These are phyloP conservation scores for Pseudohyphozyma bogoriensis DNA, from an alignment of 768 basidiomycete genomes.

Conservation along the genomic window DNA sequence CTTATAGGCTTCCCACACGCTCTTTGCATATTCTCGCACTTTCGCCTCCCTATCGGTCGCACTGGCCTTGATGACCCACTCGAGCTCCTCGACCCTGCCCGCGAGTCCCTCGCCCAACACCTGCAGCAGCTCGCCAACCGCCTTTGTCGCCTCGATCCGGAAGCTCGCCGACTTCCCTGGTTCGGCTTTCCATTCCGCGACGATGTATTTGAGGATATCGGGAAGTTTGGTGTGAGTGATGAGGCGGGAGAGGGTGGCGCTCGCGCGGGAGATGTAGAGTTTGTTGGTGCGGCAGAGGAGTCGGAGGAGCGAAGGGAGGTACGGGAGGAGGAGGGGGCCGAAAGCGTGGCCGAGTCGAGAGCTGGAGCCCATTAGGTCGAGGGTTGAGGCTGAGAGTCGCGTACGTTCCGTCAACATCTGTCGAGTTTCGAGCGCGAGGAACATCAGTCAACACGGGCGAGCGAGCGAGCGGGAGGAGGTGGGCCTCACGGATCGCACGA, in stretches of 20 bases:
- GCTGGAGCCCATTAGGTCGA: conserved; percentile 39
- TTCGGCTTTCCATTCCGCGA: conserved; percentile 32
- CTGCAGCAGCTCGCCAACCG: conserved; percentile 7
- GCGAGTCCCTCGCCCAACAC: not conserved
- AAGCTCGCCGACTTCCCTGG: conserved; percentile 23
- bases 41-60: conserved; percentile 40
- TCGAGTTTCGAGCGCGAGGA: not conserved
- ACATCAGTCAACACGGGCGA: not conserved
- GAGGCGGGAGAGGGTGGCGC: conserved; percentile 37
- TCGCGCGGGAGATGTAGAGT: conserved; percentile 39
- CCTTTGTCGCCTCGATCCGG: conserved; percentile 12
- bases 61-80: conserved; percentile 38
- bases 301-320: conserved; percentile 38
- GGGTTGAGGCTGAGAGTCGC: conserved; percentile 29
- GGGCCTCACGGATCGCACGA: conserved; percentile 22
- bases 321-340: conserved; percentile 38
- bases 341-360: conserved; percentile 38
- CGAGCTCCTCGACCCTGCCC: conserved; percentile 36
- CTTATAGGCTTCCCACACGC: conserved; percentile 38
- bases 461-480: not conserved
- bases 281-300: conserved; percentile 42
- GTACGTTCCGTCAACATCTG: conserved; percentile 31
- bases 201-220: conserved; percentile 34
- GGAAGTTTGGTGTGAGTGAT: conserved; percentile 38
- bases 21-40: conserved; percentile 38